Evolutionary conservation across 148 eudicot species (phyloP).

Genomic region (Heliamphora exappendiculata): DNA sequence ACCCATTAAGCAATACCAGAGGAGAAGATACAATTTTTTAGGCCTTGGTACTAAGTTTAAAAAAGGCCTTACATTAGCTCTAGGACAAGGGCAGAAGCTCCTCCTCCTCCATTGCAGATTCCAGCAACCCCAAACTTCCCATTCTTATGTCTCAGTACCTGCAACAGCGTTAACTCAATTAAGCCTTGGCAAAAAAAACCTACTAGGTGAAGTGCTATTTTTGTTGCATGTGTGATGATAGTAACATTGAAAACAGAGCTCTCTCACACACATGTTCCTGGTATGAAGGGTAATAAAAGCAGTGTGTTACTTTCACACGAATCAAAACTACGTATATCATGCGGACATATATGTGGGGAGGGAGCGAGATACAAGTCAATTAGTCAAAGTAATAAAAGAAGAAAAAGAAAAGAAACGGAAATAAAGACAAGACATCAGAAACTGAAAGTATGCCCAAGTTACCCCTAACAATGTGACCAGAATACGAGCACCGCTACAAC

Average conservation of each 20-base stretch:
- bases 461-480: constrained; percentile 88
- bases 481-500: constrained; percentile 97
- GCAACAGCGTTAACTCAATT: constrained; percentile 13
- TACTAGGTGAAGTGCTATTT: neutral
- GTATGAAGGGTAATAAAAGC: neutral
- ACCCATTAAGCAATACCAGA: neutral
- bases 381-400: neutral
- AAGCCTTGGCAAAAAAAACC: neutral
- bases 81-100: constrained; percentile 84
- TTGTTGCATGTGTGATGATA: neutral
- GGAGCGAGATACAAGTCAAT: neutral
- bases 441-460: constrained; percentile 11
- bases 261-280: neutral
- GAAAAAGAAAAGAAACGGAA: neutral
- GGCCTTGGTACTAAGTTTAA: neutral
- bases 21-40: neutral
- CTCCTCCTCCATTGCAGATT: constrained; percentile 98
- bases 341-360: neutral
- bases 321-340: neutral
- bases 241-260: neutral
- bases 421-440: neutral
- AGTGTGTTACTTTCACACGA: neutral
- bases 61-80: constrained; percentile 66
- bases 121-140: constrained; percentile 84
- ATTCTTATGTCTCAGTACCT: constrained; percentile 70